Base-by-base conservation (phyloP, 352 stramenopile species). In the Phytophthora litchii region DNA sequence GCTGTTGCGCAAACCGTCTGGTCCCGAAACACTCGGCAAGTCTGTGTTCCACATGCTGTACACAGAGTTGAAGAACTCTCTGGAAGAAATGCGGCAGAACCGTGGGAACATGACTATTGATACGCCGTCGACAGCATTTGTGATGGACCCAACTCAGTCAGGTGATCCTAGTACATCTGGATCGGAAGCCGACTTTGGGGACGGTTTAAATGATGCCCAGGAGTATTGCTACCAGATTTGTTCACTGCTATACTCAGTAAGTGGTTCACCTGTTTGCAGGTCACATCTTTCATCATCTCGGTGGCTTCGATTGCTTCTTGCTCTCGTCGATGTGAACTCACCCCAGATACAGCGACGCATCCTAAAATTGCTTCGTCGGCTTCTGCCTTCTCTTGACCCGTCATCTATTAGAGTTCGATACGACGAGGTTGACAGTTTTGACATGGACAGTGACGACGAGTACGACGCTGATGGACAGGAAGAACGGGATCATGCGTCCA, bases 151-250 rank as follows among this genome's bases (percentile, higher is more conserved):
- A 23, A 76, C 53, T 3, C 77, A 86, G 19, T 63, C 65, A 10
- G 60, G 35, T 11, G 78, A 88, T 46, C 70, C 75, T 6, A 82
- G 75, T 43, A 72, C 50, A 4, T 51, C 64, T 40, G 60, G 45
- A 17, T 60, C 67, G 11, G 79, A 89, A 36, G 38, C 46, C 8
- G 76, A 75, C 11, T 66, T 66, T 35, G 42, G 61, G 31, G 64
- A 65, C 32, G 58, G 69, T 10, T 40, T 80, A 12, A 65, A 67
- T 31, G 86, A 94, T 49, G 78, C 85, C 21, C 75, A 86, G 35
- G 86, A 96, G 49, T 96, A 96, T 67, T 94, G 86, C 64, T 95
- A 94, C 55, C 88, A 96, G 53, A 94, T 96, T 42, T 94, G 88
- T 61, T 83, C 83, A 11, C 60, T 96, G 3, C 48, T 96, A 13